A percentile compares a stretch with the other conserved stretches of the same genome.
Conservation (phyloP, 2,329 filamentous ascomycete species). For the Fusarium pseudonygamai region DNA sequence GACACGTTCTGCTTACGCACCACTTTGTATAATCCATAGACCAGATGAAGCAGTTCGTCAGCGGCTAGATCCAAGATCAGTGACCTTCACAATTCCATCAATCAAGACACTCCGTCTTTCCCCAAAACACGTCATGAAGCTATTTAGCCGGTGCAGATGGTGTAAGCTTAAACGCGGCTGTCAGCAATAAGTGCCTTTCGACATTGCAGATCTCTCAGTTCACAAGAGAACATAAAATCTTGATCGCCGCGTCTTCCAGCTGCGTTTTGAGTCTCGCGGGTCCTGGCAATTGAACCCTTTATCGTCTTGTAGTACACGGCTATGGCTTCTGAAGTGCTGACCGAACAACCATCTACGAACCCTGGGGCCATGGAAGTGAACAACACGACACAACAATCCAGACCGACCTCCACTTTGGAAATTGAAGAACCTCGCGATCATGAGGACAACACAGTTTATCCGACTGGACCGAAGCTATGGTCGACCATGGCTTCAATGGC, state of each 20-base stretch:
- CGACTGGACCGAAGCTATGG: slow-evolving; percentile 36
- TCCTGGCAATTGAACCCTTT: fast-evolving
- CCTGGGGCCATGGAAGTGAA: fast-evolving
- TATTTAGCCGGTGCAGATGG: not conserved
- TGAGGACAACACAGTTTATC: slow-evolving; percentile 8
- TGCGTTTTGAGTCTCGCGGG: fast-evolving
- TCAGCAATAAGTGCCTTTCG: not conserved
- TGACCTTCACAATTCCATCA: not conserved
- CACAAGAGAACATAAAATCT: not conserved
- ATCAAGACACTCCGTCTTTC: not conserved
- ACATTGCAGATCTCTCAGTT: not conserved
- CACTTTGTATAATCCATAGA: fast-evolving
- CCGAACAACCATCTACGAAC: not conserved
- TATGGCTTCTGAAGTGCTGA: slow-evolving; percentile 11
- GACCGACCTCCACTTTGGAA: not conserved
- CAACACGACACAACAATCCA: not conserved
- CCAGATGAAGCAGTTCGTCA: not conserved
- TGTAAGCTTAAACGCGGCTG: slow-evolving; percentile 1
- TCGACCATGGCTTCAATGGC: slow-evolving; percentile 39
- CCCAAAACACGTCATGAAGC: not conserved
- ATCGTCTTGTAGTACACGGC: fast-evolving
- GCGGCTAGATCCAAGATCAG: not conserved
- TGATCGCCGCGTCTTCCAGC: fast-evolving
- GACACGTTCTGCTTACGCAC: not conserved
- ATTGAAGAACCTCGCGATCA: slow-evolving; percentile 7